Conservation (phyloP, 2,329 filamentous ascomycete genomes). For the Fusarium paranaense region DNA sequence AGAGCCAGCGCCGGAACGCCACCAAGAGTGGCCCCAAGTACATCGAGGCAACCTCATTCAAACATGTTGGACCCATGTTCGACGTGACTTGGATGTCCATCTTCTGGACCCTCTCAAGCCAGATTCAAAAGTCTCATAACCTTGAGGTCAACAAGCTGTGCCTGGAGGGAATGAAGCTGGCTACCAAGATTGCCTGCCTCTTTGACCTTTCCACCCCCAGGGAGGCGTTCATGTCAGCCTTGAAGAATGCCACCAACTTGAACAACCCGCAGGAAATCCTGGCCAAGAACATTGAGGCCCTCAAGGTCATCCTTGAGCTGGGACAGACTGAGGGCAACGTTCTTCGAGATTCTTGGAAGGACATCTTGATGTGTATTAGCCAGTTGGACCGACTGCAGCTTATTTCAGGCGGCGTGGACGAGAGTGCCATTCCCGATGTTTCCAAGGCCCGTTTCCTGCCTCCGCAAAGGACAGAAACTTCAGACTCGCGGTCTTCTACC, state of each 20-base stretch:
- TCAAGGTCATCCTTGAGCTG: slow-evolving; percentile 91
- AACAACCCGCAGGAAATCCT: slow-evolving; percentile 96
- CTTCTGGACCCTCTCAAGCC: slow-evolving; percentile 91
- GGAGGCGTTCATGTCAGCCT: slow-evolving; percentile 92
- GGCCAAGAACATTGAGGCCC: slow-evolving; percentile 94
- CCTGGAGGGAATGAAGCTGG: slow-evolving; percentile 94
- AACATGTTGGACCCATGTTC: slow-evolving; percentile 98
- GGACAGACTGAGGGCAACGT: slow-evolving; percentile 93
- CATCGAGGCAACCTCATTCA: slow-evolving; percentile 92
- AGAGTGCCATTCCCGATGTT: slow-evolving; percentile 91
- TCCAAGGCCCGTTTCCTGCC: slow-evolving; percentile 82
- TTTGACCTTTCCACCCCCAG: slow-evolving; percentile 95
- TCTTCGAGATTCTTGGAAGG: slow-evolving; percentile 91
- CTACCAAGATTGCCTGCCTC: slow-evolving; percentile 90
- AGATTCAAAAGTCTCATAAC: slow-evolving; percentile 94
- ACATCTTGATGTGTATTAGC: slow-evolving; percentile 93
- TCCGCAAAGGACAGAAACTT: slow-evolving; percentile 64
- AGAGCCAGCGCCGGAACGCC: slow-evolving; percentile 86
- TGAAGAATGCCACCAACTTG: slow-evolving; percentile 94
- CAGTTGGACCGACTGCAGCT: slow-evolving; percentile 96
- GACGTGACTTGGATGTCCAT: slow-evolving; percentile 99
- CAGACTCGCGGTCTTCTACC: slow-evolving; percentile 74
- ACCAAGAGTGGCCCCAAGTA: slow-evolving; percentile 78
- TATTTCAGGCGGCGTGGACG: slow-evolving; percentile 93
- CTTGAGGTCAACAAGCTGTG: slow-evolving; percentile 92